These are phyloP conservation scores for Diutina ranongensis DNA, from an alignment of 1,139 yeast species.

Conservation along the genomic window DNA sequence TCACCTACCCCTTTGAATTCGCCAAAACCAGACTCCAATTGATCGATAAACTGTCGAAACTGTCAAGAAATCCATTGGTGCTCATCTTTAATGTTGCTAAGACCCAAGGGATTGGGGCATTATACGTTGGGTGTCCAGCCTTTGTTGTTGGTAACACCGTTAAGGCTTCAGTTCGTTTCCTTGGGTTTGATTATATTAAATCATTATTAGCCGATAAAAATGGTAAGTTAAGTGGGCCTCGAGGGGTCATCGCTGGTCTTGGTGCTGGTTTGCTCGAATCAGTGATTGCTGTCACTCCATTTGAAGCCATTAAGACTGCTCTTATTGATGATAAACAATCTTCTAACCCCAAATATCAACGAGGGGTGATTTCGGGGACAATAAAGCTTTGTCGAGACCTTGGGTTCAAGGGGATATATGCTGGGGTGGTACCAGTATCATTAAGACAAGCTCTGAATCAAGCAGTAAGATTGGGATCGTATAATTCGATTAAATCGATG, in stretches of 20 bases:
- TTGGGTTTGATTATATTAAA: conserved; percentile 86
- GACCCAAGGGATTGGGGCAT: conserved; percentile 66
- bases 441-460: conserved; percentile 93
- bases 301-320: conserved; percentile 93
- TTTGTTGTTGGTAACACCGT: conserved; percentile 93
- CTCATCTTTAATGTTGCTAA: conserved; percentile 64
- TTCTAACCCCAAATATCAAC: conserved; percentile 63
- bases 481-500: conserved; percentile 74
- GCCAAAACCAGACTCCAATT: conserved; percentile 91
- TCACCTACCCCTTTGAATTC: conserved; percentile 93
- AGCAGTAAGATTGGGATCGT: conserved; percentile 88
- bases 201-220: conserved; percentile 64
- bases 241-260: conserved; percentile 89
- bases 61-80: conserved; percentile 73
- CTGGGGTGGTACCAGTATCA: conserved; percentile 87
- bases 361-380: conserved; percentile 53
- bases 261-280: conserved; percentile 95
- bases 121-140: conserved; percentile 97
- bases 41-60: conserved; percentile 54
- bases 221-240: conserved; percentile 78
- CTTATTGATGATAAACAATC: conserved; percentile 85
- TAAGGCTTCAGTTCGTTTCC: conserved; percentile 86
- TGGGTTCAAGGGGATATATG: conserved; percentile 75
- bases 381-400: conserved; percentile 57
- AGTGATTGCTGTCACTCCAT: conserved; percentile 90